Base-by-base conservation (phyloP, 805 yeast genomes). In the Starmerella asiatica region DNA sequence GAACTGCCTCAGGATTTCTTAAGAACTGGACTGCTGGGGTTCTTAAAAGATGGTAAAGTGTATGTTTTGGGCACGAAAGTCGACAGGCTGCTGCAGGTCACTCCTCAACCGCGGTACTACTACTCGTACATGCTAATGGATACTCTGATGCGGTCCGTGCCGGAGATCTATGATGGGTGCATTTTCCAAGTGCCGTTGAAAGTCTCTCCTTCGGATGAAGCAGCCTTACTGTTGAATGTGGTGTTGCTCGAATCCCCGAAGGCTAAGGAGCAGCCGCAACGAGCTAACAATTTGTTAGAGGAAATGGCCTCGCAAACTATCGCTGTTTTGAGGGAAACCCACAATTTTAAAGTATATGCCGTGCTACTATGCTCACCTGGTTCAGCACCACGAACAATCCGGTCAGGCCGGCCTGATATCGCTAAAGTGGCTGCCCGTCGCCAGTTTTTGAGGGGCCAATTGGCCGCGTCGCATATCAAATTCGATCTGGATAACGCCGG, bases 1-100 rank as follows among this genome's bases (percentile, higher is more conserved):
- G 61, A 68, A 2, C 56, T 81, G 17, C 84, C 79, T 44, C 64
- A 76, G 64, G 86, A 80, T 55, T 91, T 86, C 57, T 66, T 91
- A 37, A 69, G 98, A 51, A 88, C 97, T 0, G 95, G 96, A 3
- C 57, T 88, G 16, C 65, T 91, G 36, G 99, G 99, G 0, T 91
- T 91, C 58, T 71, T 83, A 1, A 79, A 71, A 52, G 75, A 81
- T 44, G 96, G 95, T 9, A 84, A 81, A 51, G 78, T 91, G 0
- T 91, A 79, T 53, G 80, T 91, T 2, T 61, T 91, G 30, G 96
- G 98, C 0, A 64, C 83, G 29, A 83, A 85, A 47, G 98, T 91
- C 52, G 98, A 91, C 58, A 68, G 96, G 56, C 71, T 91, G 34
- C 69, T 49, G 15, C 47, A 36, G 34, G 29, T 31, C 19, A 26